phyloP scores from a whole-genome alignment of 2,329 filamentous ascomycete species.

The Cordyceps cateniannulata region DNA sequence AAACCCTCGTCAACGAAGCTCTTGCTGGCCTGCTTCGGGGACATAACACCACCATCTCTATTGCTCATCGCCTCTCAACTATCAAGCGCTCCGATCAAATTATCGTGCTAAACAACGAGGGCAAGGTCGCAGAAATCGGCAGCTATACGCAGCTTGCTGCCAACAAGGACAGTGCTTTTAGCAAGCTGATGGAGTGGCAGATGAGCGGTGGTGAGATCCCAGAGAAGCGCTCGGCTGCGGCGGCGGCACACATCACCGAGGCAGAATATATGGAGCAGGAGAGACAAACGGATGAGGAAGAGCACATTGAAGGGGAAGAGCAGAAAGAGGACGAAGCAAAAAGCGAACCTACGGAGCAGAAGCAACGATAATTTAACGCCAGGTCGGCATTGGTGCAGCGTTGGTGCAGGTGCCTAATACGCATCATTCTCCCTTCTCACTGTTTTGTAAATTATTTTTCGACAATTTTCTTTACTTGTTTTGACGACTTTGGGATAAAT shows the following conservation, averaged over 20 bases:
- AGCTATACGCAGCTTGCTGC: constrained; percentile 71
- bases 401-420: not conserved
- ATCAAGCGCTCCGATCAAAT: constrained; percentile 95
- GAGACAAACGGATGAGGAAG: constrained; percentile 31
- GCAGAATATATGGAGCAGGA: constrained; percentile 41
- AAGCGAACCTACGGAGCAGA: constrained; percentile 15
- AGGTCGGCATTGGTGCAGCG: not conserved
- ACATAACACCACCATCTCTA: constrained; percentile 93
- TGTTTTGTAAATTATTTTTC: constrained; percentile 6
- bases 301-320: constrained; percentile 31
- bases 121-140: constrained; percentile 84
- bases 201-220: constrained; percentile 74
- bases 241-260: constrained; percentile 40
- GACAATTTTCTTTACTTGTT: constrained; percentile 11
- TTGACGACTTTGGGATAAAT: not conserved
- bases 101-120: constrained; percentile 82
- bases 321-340: constrained; percentile 24
- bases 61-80: constrained; percentile 90
- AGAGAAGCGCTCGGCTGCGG: constrained; percentile 29
- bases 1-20: constrained; percentile 92
- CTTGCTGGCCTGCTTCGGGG: constrained; percentile 73
- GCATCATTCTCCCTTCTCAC: not conserved
- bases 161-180: constrained; percentile 76
- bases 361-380: not conserved
- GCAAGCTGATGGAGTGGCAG: constrained; percentile 97